Evolutionary conservation across 805 yeast genomes (phyloP), one percentile per base, ranked within the genome.

Genomic region (Vanderwaltozyma verrucispora): DNA sequence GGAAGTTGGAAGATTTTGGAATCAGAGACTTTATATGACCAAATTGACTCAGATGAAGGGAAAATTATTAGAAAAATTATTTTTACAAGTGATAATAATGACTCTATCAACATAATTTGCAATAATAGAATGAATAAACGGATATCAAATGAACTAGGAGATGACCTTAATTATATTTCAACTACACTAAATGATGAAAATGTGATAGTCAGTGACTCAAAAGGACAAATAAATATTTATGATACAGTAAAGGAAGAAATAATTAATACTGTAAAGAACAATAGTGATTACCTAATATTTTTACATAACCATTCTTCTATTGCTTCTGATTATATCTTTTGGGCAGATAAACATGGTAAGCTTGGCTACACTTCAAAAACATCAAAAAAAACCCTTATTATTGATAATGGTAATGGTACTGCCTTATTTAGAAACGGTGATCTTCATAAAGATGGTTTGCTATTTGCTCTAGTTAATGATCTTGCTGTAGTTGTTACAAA

Each of bases 381-480:
- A 24, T 38, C 23, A 2, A 28, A 30, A 9, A 21, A 28, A 5
- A 38, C 37, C 8, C 33, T 37, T 20, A 30, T 32, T 6, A 32
- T 41, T 7, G 21, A 30, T 10, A 14, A 7, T 11, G 26, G 19
- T 10, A 20, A 13, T 13, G 9, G 12, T 5, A 21, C 30, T 21
- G 12, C 32, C 6, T 30, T 15, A 6, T 35, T 36, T 24, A 12
- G 8, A 12, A 13, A 7, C 13, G 33, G 33, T 15, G 33, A 30
- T 26, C 3, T 61, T 14, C 71, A 66, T 41, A 60, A 56, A 28
- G 71, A 66, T 45, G 69, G 70, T 5, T 33, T 56, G 3, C 35
- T 65, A 17, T 31, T 64, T 9, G 64, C 65, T 5, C 32, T 55
- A 20, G 47, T 35, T 7, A 35, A 35, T 19, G 30, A 19, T 5